These are phyloP conservation scores for Pythium sp. DNA, from an alignment of 352 stramenopile genomes.

Conservation along the genomic window DNA sequence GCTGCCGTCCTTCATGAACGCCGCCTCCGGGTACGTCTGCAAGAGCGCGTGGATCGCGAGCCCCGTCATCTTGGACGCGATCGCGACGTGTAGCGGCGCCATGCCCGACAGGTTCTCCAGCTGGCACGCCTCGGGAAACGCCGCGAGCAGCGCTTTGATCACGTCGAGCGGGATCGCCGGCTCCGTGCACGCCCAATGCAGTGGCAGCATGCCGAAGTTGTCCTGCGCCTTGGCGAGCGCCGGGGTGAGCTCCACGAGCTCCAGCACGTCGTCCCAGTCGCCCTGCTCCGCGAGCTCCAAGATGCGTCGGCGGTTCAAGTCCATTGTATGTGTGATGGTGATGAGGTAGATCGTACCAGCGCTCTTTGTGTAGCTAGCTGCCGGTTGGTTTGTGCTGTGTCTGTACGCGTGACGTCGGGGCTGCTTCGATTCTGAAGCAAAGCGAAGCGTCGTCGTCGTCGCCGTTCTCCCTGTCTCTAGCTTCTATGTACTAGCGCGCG, in stretches of 20 bases:
- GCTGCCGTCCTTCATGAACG: slow-evolving; percentile 52
- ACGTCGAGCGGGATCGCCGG: slow-evolving; percentile 40
- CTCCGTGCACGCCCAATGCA: slow-evolving; percentile 84
- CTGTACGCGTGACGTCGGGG: slow-evolving; percentile 4
- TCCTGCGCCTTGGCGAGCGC: slow-evolving; percentile 63
- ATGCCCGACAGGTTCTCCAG: slow-evolving; percentile 78
- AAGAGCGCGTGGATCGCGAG: slow-evolving; percentile 62
- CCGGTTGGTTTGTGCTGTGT: not conserved
- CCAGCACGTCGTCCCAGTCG: slow-evolving; percentile 57
- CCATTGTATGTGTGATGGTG: slow-evolving; percentile 29
- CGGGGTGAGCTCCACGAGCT: slow-evolving; percentile 32
- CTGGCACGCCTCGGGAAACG: slow-evolving; percentile 53
- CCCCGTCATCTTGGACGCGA: slow-evolving; percentile 59
- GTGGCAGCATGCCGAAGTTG: slow-evolving; percentile 81
- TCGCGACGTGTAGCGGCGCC: slow-evolving; percentile 79
- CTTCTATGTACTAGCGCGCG: slow-evolving; percentile 1
- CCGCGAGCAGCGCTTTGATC: slow-evolving; percentile 40
- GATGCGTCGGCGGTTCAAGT: slow-evolving; percentile 39
- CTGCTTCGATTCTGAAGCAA: not conserved
- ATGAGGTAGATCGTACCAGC: not conserved
- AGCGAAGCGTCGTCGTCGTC: not conserved
- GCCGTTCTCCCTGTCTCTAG: not conserved
- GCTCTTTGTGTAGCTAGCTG: not conserved
- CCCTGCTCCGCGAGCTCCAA: slow-evolving; percentile 60
- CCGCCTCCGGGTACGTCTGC: slow-evolving; percentile 20